A percentile compares a stretch with the other conserved stretches of the same genome.
phyloP scores from a whole-genome alignment of 2,329 filamentous ascomycete species.

The Calonectria multiphialidica region DNA sequence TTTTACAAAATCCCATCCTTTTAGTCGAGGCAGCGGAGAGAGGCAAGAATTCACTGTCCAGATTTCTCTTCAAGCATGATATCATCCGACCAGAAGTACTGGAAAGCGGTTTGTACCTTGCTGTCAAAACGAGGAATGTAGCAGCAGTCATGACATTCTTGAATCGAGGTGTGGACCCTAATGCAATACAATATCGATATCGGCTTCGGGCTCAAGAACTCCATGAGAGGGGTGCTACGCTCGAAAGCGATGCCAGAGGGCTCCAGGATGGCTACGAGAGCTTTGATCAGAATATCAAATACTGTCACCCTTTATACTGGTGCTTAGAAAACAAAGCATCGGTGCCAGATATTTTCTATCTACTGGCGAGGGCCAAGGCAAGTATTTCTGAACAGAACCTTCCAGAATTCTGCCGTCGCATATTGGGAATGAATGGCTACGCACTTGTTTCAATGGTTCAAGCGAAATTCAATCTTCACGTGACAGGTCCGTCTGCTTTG shows the following conservation, averaged over 20 bases:
- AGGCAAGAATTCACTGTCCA: neutral
- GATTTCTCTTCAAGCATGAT: neutral
- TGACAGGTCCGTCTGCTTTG: neutral
- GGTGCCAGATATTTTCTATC: neutral
- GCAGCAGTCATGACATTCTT: neutral
- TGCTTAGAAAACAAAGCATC: neutral
- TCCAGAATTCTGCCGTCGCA: neutral
- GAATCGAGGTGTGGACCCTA: neutral
- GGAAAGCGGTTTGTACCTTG: neutral
- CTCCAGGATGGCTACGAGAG: no score
- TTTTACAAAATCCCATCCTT: neutral
- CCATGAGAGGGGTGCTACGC: neutral
- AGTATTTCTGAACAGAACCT: neutral
- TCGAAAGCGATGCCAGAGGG: no score
- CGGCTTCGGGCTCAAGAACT: neutral
- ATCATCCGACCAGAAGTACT: neutral
- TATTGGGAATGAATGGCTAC: neutral
- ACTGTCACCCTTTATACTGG: neutral
- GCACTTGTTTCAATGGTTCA: no score
- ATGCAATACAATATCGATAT: neutral
- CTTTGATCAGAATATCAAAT: neutral
- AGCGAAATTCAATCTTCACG: neutral
- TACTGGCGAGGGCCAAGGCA: neutral
- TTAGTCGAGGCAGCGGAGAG: neutral
- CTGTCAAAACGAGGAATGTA: neutral